Conservation (phyloP, 352 stramenopile genomes). For the Thalassiosira livingstoniorum region DNA sequence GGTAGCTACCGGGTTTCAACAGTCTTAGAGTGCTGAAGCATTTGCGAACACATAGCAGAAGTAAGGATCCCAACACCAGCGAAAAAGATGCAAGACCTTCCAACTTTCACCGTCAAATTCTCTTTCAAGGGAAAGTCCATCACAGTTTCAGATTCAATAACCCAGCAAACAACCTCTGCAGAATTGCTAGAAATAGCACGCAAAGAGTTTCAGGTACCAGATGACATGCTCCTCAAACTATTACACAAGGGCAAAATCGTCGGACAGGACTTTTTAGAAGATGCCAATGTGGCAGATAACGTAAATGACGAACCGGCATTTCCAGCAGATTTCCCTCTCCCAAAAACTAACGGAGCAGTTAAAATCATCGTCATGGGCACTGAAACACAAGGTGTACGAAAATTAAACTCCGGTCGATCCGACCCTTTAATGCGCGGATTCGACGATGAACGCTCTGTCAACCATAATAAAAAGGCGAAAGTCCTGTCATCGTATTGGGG, state of each 20-base stretch:
- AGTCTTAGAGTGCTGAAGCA: too few relatives aligned
- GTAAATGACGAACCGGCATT: slow-evolving; percentile 35
- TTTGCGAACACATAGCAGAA: too few relatives aligned
- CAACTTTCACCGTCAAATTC: slow-evolving; percentile 41
- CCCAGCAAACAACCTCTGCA: slow-evolving; percentile 8
- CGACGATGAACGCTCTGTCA: slow-evolving; percentile 45
- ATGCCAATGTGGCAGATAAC: background rate
- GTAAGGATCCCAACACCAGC: too few relatives aligned
- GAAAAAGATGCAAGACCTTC: too few relatives aligned
- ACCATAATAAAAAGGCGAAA: slow-evolving; percentile 21
- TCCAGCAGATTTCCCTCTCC: slow-evolving; percentile 26
- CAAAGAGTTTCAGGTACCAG: slow-evolving; percentile 5
- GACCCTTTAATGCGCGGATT: slow-evolving; percentile 79
- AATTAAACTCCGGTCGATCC: slow-evolving; percentile 60
- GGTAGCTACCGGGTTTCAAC: too few relatives aligned
- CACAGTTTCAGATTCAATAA: background rate
- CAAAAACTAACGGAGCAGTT: slow-evolving; percentile 49
- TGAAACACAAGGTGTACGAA: slow-evolving; percentile 15
- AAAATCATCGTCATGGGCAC: slow-evolving; percentile 77
- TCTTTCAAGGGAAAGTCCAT: slow-evolving; percentile 33
- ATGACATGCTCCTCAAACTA: slow-evolving; percentile 52
- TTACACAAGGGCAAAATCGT: slow-evolving; percentile 65
- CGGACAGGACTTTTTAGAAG: slow-evolving; percentile 10
- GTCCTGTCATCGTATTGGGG: slow-evolving; percentile 48
- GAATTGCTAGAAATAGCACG: slow-evolving; percentile 32